A percentile compares a stretch with the other conserved stretches of the same genome.
Evolutionary conservation across 2,329 filamentous ascomycete genomes (phyloP).

Genomic region (Alternaria metachromatica): DNA sequence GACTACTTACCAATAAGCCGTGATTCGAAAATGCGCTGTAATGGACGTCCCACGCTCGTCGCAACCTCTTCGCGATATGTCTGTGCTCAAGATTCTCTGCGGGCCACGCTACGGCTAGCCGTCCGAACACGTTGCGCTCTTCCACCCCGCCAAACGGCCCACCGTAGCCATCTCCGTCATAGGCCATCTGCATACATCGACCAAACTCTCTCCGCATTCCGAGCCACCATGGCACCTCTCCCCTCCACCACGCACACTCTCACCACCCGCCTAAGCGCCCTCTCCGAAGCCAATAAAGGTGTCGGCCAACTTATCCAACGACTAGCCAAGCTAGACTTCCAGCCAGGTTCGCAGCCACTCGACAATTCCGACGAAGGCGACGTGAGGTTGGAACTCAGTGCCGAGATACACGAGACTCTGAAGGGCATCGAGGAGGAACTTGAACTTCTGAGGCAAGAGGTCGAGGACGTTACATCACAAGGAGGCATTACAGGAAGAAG

Average conservation of each 20-base stretch:
- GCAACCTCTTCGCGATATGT: slow-evolving; percentile 14
- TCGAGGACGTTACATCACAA: slow-evolving; percentile 68
- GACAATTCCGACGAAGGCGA: slow-evolving; percentile 66
- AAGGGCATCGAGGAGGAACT: slow-evolving; percentile 83
- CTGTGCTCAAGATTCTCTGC: slow-evolving; percentile 29
- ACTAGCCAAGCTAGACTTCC: slow-evolving; percentile 66
- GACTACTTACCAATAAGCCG: background rate
- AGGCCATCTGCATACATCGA: slow-evolving; percentile 26
- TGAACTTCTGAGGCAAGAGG: slow-evolving; percentile 79
- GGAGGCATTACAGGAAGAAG: slow-evolving; percentile 42
- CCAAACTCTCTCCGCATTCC: slow-evolving; percentile 35
- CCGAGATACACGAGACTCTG: slow-evolving; percentile 80
- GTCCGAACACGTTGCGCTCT: slow-evolving; percentile 22
- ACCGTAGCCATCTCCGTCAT: slow-evolving; percentile 41
- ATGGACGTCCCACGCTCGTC: slow-evolving; percentile 1
- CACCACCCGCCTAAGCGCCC: slow-evolving; percentile 57
- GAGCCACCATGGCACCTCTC: slow-evolving; percentile 43
- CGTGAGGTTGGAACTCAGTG: slow-evolving; percentile 73
- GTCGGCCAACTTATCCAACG: slow-evolving; percentile 63
- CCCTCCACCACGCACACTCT: slow-evolving; percentile 50
- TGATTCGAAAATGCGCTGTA: background rate
- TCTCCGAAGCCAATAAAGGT: slow-evolving; percentile 61
- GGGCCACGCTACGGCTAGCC: slow-evolving; percentile 18
- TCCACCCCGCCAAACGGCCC: slow-evolving; percentile 24
- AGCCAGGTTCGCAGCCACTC: slow-evolving; percentile 65